A percentile compares a stretch with the other conserved stretches of the same genome.
These are phyloP conservation scores for Phytophthora nicotianae DNA, from an alignment of 352 stramenopile genomes.

Conservation along the genomic window DNA sequence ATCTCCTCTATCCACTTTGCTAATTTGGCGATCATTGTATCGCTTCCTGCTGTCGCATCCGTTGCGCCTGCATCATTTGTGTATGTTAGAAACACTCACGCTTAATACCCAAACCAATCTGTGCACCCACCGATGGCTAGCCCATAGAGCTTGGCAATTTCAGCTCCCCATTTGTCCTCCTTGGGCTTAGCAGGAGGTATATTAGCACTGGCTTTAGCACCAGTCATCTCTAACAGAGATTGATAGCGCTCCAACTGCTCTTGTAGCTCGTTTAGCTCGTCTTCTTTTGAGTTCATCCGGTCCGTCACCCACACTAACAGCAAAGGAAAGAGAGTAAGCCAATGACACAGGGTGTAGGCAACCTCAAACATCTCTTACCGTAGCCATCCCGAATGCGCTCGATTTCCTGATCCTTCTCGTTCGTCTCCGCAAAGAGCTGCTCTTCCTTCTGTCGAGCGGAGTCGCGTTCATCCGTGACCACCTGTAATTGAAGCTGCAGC, in stretches of 20 bases:
- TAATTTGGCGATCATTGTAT: slow-evolving; percentile 35
- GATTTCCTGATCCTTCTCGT: slow-evolving; percentile 89
- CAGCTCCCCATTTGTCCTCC: slow-evolving; percentile 28
- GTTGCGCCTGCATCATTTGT: slow-evolving; percentile 16
- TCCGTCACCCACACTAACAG: slow-evolving; percentile 84
- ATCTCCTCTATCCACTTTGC: slow-evolving; percentile 35
- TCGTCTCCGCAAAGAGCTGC: slow-evolving; percentile 80
- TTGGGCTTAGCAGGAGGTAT: slow-evolving; percentile 8
- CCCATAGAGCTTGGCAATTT: slow-evolving; percentile 47
- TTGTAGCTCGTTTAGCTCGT: slow-evolving; percentile 84
- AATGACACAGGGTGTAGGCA: neutral
- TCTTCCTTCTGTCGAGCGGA: slow-evolving; percentile 85
- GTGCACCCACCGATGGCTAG: slow-evolving; percentile 40
- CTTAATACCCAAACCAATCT: neutral
- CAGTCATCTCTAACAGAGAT: slow-evolving; percentile 70
- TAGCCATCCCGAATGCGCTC: slow-evolving; percentile 88
- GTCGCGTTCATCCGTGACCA: slow-evolving; percentile 85
- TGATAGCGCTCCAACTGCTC: slow-evolving; percentile 88
- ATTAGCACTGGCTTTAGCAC: slow-evolving; percentile 14
- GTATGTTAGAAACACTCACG: slow-evolving; percentile 7
- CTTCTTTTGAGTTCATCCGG: slow-evolving; percentile 89
- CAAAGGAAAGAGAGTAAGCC: slow-evolving; percentile 10
- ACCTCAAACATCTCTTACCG: slow-evolving; percentile 37
- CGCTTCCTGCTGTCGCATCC: slow-evolving; percentile 14
- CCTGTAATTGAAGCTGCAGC: slow-evolving; percentile 77